Base-by-base conservation (phyloP, 371 early-diverging fungal genomes). In the Smittium mucronatum region DNA sequence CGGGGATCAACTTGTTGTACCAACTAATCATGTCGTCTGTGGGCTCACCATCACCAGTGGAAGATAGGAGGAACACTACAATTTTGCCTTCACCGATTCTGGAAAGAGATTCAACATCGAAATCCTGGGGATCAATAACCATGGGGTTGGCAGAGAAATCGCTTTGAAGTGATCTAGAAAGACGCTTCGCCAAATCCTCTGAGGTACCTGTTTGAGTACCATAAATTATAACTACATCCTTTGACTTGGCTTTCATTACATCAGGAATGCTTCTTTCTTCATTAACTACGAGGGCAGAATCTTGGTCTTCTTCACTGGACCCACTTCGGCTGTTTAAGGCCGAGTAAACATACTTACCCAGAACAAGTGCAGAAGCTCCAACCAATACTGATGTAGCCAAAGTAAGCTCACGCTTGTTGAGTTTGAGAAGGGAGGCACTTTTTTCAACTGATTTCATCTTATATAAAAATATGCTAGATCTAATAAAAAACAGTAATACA, bases 121-220 rank as follows among this genome's bases (percentile, higher is more conserved):
- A 31, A 90, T 73, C 58, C 93, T 91, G 70, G 81, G 79, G 72
- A 31, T 72, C 35, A 1, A 64, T 47, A 25, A 67, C 36, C 28
- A 76, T n/a, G 11, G 33, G 25, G 35, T 71, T 66, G 77, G 87
- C 79, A 72, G 90, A 89, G 70, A 87, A 88, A 29, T 87, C 85
- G 71, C 93, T 93, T 91, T 94, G 88, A 0, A 86, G 90, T 73
- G 94, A 94, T 69, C 93, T 90, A 57, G 89, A 89, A 2, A 95
- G 75, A 32, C 97, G 90, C 57, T 85, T 79, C 58, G 97, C 97
- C 72, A 90, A 90, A 73, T 95, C 97, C 79, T 98, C 95, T 29
- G 97, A 97, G 34, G 94, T 94, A 61, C 97, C 97, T 26, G 95
- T 95, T 82, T 97, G 97, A 59, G 94, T 93, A 58, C 95, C 95